These are phyloP conservation scores for Sequoiadendron giganteum DNA, from an alignment of 75 land plant species.

Conservation along the genomic window DNA sequence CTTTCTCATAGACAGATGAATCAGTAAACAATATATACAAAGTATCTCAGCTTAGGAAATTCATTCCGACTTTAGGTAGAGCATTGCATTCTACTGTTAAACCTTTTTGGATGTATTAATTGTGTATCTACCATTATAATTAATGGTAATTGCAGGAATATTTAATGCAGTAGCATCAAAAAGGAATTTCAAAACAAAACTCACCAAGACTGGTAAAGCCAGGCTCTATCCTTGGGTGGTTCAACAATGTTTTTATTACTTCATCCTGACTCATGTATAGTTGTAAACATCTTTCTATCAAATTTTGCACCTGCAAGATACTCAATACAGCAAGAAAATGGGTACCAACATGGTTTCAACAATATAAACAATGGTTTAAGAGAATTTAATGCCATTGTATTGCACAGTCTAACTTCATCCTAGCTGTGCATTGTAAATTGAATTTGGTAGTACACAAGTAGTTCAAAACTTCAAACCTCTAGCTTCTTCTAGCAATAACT, in stretches of 20 bases:
- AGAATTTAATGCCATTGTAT: not conserved
- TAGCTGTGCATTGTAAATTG: not conserved
- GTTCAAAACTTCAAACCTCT: not conserved
- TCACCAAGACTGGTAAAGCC: conserved; percentile 79
- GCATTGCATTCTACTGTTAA: not conserved
- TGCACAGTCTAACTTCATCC: not conserved
- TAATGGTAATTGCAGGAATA: not conserved
- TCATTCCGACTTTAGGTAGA: not conserved
- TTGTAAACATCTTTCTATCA: conserved; percentile 80
- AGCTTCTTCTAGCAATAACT: not conserved
- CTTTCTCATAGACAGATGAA: not conserved
- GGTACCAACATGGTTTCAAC: not conserved
- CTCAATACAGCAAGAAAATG: conserved; percentile 4
- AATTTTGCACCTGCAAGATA: conserved; percentile 64
- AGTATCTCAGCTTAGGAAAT: not conserved
- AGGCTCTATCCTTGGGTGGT: conserved; percentile 77
- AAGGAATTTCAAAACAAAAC: not conserved
- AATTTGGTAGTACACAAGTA: not conserved
- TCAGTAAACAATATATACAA: not conserved
- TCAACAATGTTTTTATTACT: conserved; percentile 70
- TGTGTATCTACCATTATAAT: not conserved
- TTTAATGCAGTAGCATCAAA: not conserved
- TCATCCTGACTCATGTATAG: conserved; percentile 77
- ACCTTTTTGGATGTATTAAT: not conserved
- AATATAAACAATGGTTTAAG: not conserved